Percentiles rank a stretch among this genome's conserved stretches.
Evolutionary conservation across 306 rosid species (phyloP).

Genomic region (Vigna mungo): DNA sequence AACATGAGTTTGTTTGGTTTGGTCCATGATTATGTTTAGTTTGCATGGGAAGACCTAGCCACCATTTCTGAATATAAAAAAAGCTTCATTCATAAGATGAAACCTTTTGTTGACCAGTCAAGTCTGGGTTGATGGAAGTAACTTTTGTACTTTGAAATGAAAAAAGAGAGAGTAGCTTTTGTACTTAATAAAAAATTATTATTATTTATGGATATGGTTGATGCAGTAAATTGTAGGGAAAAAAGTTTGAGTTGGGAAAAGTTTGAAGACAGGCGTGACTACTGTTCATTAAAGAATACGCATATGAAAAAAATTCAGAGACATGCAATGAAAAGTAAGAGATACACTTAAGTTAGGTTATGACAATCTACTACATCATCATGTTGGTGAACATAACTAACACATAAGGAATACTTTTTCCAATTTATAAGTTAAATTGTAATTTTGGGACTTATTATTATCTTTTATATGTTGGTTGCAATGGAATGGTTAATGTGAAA

Average conservation of each 20-base stretch:
- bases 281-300: conserved; percentile 28
- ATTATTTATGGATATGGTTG: conserved; percentile 2
- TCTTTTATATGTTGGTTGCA: no score
- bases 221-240: background rate
- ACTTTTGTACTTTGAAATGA: conserved; percentile 2
- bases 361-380: no score
- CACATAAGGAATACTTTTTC: no score
- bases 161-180: background rate
- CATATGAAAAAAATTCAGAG: conserved; percentile 20
- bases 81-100: conserved; percentile 40
- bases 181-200: conserved; percentile 27
- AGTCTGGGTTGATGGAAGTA: conserved; percentile 7
- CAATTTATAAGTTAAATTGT: no score
- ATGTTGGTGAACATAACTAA: no score
- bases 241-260: conserved; percentile 22
- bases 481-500: no score
- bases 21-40: conserved; percentile 33
- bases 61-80: background rate
- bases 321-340: background rate
- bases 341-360: no score
- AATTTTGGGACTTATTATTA: no score
- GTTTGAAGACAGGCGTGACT: conserved; percentile 14
- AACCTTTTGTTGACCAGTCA: conserved; percentile 48
- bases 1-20: background rate
- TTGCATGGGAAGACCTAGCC: background rate